Percentiles rank a stretch among this genome's conserved stretches.
phyloP scores from a whole-genome alignment of 768 basidiomycete species.

The Brasilioporus rufonigricans region DNA sequence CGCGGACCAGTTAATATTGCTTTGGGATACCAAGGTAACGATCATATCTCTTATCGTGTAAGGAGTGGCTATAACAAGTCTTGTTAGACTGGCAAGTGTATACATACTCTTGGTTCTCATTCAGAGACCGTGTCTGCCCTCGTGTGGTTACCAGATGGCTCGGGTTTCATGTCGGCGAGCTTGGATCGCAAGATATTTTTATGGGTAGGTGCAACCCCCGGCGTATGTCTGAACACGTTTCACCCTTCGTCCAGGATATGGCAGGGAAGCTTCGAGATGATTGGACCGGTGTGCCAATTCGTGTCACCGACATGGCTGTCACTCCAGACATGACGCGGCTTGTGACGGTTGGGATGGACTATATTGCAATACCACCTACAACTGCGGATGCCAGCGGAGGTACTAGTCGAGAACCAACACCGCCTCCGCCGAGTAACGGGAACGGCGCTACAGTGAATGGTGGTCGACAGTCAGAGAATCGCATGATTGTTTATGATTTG shows the following conservation, averaged over 20 bases:
- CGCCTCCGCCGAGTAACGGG: slow-evolving; percentile 32
- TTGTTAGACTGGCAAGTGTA: slow-evolving; percentile 68
- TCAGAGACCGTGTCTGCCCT: slow-evolving; percentile 82
- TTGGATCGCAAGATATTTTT: slow-evolving; percentile 80
- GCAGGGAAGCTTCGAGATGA: slow-evolving; percentile 69
- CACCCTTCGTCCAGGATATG: slow-evolving; percentile 50
- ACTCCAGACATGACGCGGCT: slow-evolving; percentile 82
- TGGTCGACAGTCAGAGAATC: slow-evolving; percentile 45
- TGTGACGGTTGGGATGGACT: slow-evolving; percentile 78
- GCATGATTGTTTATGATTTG: slow-evolving; percentile 77
- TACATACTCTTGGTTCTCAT: slow-evolving; percentile 67
- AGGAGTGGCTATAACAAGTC: slow-evolving; percentile 7
- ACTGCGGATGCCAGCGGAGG: slow-evolving; percentile 22
- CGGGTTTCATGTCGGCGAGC: slow-evolving; percentile 86
- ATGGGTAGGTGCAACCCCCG: slow-evolving; percentile 58
- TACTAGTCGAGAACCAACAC: slow-evolving; percentile 35
- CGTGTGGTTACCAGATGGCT: slow-evolving; percentile 84
- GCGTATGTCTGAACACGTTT: slow-evolving; percentile 2
- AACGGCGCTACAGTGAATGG: slow-evolving; percentile 35
- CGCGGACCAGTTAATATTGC: slow-evolving; percentile 75
- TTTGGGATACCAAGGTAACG: slow-evolving; percentile 87
- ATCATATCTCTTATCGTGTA: not conserved
- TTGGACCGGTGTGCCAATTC: slow-evolving; percentile 70
- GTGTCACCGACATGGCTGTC: slow-evolving; percentile 83
- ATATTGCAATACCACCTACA: slow-evolving; percentile 27